Evolutionary conservation across 2,329 filamentous ascomycete genomes (phyloP), one percentile per base, ranked within the genome.

Genomic region (Cercospora sojina): DNA sequence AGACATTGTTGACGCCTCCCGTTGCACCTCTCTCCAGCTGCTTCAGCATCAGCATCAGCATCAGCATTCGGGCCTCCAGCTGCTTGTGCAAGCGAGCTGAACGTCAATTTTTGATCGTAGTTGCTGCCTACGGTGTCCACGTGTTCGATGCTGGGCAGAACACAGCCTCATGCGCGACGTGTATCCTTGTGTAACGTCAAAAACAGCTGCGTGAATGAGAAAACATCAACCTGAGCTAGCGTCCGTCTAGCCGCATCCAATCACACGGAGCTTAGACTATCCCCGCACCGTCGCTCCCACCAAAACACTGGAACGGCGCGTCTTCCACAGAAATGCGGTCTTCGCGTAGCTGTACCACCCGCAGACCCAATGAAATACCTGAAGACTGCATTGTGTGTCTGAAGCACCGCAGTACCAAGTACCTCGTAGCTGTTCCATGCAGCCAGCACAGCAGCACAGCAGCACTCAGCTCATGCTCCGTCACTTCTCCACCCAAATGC

Each of bases 401-500:
- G n/a, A n/a, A n/a, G n/a, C n/a, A n/a, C n/a, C n/a, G n/a, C n/a
- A n/a, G n/a, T n/a, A n/a, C n/a, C n/a, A n/a, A n/a, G n/a, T n/a
- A n/a, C n/a, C n/a, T n/a, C n/a, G n/a, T 53, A 53, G 47, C 23
- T 29, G 47, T 53, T 16, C 23, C 13, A 53, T 53, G 47, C 47
- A 53, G 5, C 6, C 23, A 27, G 13, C 5, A 7, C 47, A 53
- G 43, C 23, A 27, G 13, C 5, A 7, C 47, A 53, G 43, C 3
- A 20, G 47, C 47, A 53, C 53, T n/a, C 53, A 20, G 29, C 53
- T 23, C 53, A 18, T 57, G 29, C 53, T 31, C 20, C 53, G 53
- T 57, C 53, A 57, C 53, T 23, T 57, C 53, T 35, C 53, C 53
- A 57, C 29, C 53, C 18, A 35, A 20, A 57, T 35, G 53, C 53